Evolutionary conservation across 179 eudicot species (phyloP), one percentile per base, ranked within the genome.

Genomic region (Silene noctiflora): DNA sequence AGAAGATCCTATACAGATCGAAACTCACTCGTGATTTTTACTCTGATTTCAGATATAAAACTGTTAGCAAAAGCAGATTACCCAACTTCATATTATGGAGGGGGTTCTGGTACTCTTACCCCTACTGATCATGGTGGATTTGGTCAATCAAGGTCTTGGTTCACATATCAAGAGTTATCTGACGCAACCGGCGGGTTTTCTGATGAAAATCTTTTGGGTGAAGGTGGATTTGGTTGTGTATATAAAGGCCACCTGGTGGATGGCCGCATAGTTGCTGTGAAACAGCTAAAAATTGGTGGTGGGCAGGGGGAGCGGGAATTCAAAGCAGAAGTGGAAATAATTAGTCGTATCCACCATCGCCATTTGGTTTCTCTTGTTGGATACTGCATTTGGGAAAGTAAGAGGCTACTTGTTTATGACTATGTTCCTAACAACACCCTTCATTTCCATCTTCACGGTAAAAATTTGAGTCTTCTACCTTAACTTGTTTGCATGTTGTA

Each of bases 221-320:
- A 90, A 87, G 98, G 98, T 66, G 98, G 98, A 77, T 94, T 94
- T 90, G 98, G 98, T 72, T 86, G 72, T 77, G 98, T 94, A 48
- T 89, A 90, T 79, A 94, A 94, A 81, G 98, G 98, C 55, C 68
- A 48, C 69, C 77, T 94, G 68, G 66, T 78, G 65, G 95, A 91
- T 86, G 97, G 96, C n/a, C 90, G 84, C 82, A 86, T 81, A 75
- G 85, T 94, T 51, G 98, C 98, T 75, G 97, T 94, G 69, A 94
- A 94, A 85, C 96, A 94, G 88, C 85, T 94, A 19, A 91, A 88
- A 81, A 78, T 83, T 69, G 96, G 96, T 35, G 96, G 97, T 19
- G 88, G 92, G 35, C 98, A 94, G 75, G 98, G 98, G 46, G 97
- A 94, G 67, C 88, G 96, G 71, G 98, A 94, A 81, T 94, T 94